These are phyloP conservation scores for Neurospora sp. DNA, from an alignment of 2,329 filamentous ascomycete genomes.

Conservation along the genomic window DNA sequence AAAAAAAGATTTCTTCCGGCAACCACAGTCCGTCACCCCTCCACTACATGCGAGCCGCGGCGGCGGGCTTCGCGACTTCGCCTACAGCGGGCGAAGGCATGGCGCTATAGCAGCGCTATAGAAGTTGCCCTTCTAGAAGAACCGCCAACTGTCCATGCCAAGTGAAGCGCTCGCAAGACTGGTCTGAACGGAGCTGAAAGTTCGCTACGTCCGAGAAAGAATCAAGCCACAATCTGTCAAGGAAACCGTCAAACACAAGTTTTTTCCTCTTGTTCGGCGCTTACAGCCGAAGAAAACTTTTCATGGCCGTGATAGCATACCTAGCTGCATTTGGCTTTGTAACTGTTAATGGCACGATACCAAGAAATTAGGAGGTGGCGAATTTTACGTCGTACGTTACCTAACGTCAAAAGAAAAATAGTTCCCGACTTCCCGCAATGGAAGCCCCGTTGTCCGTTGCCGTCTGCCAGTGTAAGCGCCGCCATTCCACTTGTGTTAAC, in stretches of 20 bases:
- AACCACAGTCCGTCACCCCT: not conserved
- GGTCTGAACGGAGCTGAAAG: not conserved
- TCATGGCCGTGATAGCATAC: not conserved
- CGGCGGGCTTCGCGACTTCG: not conserved
- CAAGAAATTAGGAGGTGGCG: not conserved
- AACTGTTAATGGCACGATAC: not conserved
- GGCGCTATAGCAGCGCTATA: not conserved
- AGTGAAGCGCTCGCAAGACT: not conserved
- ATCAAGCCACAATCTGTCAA: not conserved
- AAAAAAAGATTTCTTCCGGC: not conserved
- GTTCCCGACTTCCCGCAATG: not conserved
- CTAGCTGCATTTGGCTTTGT: too few relatives aligned
- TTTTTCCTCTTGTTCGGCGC: not conserved
- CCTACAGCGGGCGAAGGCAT: not conserved
- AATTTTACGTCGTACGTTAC: not conserved
- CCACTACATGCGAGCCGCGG: not conserved
- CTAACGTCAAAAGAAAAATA: not conserved
- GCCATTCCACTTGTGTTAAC: not conserved
- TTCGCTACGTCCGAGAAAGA: not conserved
- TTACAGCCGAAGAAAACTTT: not conserved
- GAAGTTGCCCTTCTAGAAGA: not conserved
- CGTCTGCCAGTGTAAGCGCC: not conserved
- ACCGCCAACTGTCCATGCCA: not conserved
- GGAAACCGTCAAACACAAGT: not conserved
- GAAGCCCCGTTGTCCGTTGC: not conserved